Conservation (phyloP, 2,329 filamentous ascomycete species). For the Aaosphaeria pasadenensis region DNA sequence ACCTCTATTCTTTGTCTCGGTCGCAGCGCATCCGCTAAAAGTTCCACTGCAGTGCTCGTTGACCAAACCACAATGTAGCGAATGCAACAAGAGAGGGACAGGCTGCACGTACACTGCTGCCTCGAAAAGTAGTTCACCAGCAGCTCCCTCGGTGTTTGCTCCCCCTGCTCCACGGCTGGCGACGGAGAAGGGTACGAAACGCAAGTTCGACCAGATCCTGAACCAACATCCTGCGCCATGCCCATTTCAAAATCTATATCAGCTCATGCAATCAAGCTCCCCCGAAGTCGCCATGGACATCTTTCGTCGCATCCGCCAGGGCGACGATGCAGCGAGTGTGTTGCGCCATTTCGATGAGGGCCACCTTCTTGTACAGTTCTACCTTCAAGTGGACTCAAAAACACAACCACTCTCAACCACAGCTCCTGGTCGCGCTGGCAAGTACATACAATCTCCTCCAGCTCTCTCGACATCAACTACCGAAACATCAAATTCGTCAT, state of each 20-base stretch:
- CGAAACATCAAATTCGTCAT: no score
- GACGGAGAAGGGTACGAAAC: background rate
- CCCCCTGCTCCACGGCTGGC: no score
- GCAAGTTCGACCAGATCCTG: background rate
- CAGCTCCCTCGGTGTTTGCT: no score
- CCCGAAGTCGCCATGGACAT: background rate
- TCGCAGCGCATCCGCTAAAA: background rate
- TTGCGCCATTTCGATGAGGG: background rate
- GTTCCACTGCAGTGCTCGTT: background rate
- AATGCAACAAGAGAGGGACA: background rate
- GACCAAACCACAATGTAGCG: background rate
- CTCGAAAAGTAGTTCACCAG: background rate
- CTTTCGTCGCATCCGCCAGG: background rate
- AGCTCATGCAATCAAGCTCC: background rate
- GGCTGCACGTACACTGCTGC: background rate
- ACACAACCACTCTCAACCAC: no score
- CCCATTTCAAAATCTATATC: background rate
- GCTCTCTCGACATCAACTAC: no score
- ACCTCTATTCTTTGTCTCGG: background rate
- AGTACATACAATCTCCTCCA: no score
- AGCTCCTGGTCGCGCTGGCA: no score
- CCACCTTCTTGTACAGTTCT: background rate
- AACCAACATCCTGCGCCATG: background rate
- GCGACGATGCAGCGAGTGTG: background rate
- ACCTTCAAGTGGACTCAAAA: no score